Conservation (phyloP, 2,329 filamentous ascomycete species). For the Colletotrichum sublineola region DNA sequence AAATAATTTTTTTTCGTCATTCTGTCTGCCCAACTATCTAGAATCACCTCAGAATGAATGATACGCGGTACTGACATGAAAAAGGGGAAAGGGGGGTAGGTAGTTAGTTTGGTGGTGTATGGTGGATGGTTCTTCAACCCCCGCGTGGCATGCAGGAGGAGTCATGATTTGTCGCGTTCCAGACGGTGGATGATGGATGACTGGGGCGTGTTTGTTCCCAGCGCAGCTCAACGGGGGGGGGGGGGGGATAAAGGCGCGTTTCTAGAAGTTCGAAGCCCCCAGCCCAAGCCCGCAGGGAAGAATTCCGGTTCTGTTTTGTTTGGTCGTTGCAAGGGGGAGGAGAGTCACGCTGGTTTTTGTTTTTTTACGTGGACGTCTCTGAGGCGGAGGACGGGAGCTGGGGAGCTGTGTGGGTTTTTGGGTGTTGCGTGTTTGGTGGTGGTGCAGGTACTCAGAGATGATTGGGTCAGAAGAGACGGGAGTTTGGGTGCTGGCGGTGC, state of each 20-base stretch:
- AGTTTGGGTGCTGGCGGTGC: too few relatives aligned
- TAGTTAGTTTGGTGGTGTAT: background rate
- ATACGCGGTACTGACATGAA: background rate
- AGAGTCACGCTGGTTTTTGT: background rate
- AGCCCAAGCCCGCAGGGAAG: background rate
- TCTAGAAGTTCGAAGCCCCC: background rate
- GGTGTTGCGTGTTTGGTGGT: constrained; percentile 2
- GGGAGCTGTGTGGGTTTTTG: background rate
- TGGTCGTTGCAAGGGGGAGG: constrained; percentile 23
- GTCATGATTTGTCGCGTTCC: constrained; percentile 11
- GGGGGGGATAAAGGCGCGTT: too few relatives aligned
- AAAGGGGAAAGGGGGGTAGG: background rate
- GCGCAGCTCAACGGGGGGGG: background rate
- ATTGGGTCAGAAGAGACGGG: constrained; percentile 11
- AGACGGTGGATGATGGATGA: constrained; percentile 17
- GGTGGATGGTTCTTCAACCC: background rate
- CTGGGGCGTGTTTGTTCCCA: background rate
- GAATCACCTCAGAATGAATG: background rate
- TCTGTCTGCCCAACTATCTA: background rate
- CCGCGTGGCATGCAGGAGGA: constrained; percentile 13
- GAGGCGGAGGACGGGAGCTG: too few relatives aligned
- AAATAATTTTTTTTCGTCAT: constrained; percentile 4
- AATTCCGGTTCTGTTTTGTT: background rate
- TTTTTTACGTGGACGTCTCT: background rate
- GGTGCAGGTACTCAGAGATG: constrained; percentile 2